A percentile compares a stretch with the other conserved stretches of the same genome.
These are phyloP conservation scores for Cercospora beticola DNA, from an alignment of 2,329 filamentous ascomycete genomes.

Conservation along the genomic window DNA sequence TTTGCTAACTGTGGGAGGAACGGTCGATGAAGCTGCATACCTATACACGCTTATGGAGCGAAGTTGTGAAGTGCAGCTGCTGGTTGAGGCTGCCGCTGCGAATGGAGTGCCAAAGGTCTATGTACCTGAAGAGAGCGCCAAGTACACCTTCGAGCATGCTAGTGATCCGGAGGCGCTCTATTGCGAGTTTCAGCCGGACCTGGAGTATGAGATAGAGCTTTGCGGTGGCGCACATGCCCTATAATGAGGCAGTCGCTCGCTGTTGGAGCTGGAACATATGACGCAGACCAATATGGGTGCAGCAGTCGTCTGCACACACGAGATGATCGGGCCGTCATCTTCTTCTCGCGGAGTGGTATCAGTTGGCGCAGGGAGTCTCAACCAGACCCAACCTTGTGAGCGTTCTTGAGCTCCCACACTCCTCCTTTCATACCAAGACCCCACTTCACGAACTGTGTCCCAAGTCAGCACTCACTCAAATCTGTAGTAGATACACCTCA, in stretches of 20 bases:
- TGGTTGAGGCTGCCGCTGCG: slow-evolving; percentile 64
- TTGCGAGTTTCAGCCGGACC: slow-evolving; percentile 54
- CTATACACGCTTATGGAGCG: slow-evolving; percentile 68
- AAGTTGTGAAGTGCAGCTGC: slow-evolving; percentile 66
- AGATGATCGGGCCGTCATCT: background rate
- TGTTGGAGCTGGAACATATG: background rate
- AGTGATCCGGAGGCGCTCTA: slow-evolving; percentile 52
- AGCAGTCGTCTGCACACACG: background rate
- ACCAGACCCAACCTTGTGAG: background rate
- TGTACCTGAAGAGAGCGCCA: slow-evolving; percentile 57
- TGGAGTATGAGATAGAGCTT: slow-evolving; percentile 43
- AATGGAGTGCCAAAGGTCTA: slow-evolving; percentile 54
- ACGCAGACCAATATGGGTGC: background rate
- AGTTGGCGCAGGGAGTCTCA: background rate
- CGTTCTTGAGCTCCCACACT: slow-evolving; percentile 18
- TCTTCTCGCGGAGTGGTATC: background rate
- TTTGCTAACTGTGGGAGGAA: slow-evolving; percentile 66
- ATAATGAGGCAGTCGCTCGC: background rate
- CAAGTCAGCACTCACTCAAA: background rate
- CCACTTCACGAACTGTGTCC: slow-evolving; percentile 23
- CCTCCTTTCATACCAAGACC: slow-evolving; percentile 26
- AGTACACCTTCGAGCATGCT: slow-evolving; percentile 53
- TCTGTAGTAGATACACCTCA: background rate
- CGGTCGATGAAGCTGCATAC: slow-evolving; percentile 73
- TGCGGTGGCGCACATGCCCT: slow-evolving; percentile 29